These are phyloP conservation scores for Forsythia suspensa DNA, from an alignment of 257 asterid genomes.

Conservation along the genomic window DNA sequence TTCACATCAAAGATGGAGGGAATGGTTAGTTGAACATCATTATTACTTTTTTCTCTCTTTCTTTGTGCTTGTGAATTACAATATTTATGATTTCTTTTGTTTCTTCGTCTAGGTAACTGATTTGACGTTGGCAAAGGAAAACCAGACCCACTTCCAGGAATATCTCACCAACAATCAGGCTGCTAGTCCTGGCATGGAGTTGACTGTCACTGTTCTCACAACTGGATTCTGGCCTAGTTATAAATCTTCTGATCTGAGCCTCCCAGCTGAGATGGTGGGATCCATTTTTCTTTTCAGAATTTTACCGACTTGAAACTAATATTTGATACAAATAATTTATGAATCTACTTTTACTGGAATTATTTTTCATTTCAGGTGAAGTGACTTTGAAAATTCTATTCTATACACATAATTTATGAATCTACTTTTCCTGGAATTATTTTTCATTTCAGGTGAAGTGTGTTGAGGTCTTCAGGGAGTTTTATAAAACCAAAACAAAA, in stretches of 20 bases:
- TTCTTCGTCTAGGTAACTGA: conserved; percentile 48
- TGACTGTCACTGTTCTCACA: conserved; percentile 51
- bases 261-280: conserved; percentile 58
- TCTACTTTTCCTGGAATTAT: not conserved
- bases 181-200: conserved; percentile 47
- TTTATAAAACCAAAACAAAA: conserved; percentile 39
- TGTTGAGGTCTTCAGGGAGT: conserved; percentile 53
- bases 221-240: conserved; percentile 70
- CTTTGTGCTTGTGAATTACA: not conserved
- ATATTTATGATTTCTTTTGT: not conserved
- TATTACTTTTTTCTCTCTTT: conserved; percentile 1
- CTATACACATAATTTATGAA: not conserved
- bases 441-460: conserved; percentile 51
- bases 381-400: conserved; percentile 16
- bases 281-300: conserved; percentile 8
- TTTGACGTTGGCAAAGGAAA: conserved; percentile 49
- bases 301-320: not conserved
- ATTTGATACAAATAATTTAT: not conserved
- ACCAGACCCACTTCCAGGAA: conserved; percentile 40
- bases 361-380: conserved; percentile 43
- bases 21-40: conserved; percentile 38
- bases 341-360: not conserved
- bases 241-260: conserved; percentile 54
- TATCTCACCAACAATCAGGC: conserved; percentile 32
- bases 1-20: conserved; percentile 73